Evolutionary conservation across 2,329 filamentous ascomycete species (phyloP), one percentile per base, ranked within the genome.

Genomic region (Diplocarpon mali): DNA sequence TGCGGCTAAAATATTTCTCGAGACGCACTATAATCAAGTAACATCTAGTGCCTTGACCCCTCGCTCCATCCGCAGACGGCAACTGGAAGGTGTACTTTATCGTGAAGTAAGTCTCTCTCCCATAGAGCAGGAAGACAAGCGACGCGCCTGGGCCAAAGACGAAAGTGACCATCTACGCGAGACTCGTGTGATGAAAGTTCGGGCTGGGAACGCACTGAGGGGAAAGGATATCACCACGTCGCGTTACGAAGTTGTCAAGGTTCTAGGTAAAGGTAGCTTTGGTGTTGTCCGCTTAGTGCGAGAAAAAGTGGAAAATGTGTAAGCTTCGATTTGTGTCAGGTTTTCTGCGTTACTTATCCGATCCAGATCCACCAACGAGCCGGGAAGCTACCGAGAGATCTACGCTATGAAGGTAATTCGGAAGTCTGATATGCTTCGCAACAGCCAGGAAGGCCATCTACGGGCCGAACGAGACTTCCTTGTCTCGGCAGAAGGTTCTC

Each of bases 381-480:
- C 27, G 31, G 31, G 38, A 12, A 57, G 51, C 46, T 53, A 62
- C 46, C 74, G 71, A 40, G 73, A 83, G 46, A 78, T 95, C 0
- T 96, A 83, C 62, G 92, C 92, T 12, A 95, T 96, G 90, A 96
- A 96, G 62, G 85, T 95, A 28, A 96, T 96, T 54, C 80, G 84
- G 46, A 98, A 98, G 61, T 86, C 86, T 1, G 80, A 87, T 45
- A 96, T 95, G 89, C 72, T 96, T 44, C 78, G 81, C 11, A 92
- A 87, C 48, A 83, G 83, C 51, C 92, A 96, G 65, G 90, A 96
- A 64, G 90, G 86, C 0, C 92, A 96, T 65, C 65, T 98, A 15
- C 79, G 87, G 30, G 90, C 89, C 0, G 90, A 98, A 61, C 72
- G 90, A 53, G 92, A 96, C 57, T 93, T 96, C 53, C 72, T 98